phyloP scores from a whole-genome alignment of 495 filamentous ascomycete genomes.

The Xylaria sp. region DNA sequence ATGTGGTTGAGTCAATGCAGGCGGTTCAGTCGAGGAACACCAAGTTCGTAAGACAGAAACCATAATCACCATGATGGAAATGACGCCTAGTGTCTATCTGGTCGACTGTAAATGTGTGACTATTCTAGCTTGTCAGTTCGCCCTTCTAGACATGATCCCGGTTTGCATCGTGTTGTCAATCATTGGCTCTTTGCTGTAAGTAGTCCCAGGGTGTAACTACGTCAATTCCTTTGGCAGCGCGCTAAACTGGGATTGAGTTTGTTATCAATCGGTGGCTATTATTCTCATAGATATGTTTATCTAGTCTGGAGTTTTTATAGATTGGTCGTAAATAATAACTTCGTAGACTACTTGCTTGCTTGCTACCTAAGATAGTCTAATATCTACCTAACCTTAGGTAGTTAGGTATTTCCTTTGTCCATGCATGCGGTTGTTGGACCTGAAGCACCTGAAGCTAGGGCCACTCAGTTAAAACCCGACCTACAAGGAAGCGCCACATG shows the following conservation, averaged over 20 bases:
- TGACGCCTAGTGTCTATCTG: background rate
- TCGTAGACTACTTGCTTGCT: background rate
- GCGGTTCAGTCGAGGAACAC: slow-evolving; percentile 1
- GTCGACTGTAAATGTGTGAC: slow-evolving; percentile 9
- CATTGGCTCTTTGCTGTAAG: background rate
- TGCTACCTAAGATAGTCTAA: background rate
- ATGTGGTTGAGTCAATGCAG: background rate
- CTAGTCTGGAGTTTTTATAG: background rate
- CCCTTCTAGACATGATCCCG: background rate
- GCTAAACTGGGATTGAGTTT: too few species aligned
- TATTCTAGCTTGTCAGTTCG: background rate
- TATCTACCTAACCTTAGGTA: too few species aligned
- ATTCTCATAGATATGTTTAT: background rate
- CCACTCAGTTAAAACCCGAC: background rate
- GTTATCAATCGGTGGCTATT: background rate
- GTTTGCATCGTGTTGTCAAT: background rate
- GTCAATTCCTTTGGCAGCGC: too few species aligned
- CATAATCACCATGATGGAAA: slow-evolving; percentile 2
- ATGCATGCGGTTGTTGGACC: background rate
- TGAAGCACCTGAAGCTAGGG: slow-evolving; percentile 8
- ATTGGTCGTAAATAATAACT: background rate
- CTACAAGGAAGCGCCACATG: too few species aligned
- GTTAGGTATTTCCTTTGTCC: background rate
- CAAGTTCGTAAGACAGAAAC: slow-evolving; percentile 10
- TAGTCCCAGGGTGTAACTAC: background rate